Percentiles rank a stretch among this genome's conserved stretches.
phyloP scores from a whole-genome alignment of 2,329 filamentous ascomycete genomes.

The Stemphylium vesicarium region DNA sequence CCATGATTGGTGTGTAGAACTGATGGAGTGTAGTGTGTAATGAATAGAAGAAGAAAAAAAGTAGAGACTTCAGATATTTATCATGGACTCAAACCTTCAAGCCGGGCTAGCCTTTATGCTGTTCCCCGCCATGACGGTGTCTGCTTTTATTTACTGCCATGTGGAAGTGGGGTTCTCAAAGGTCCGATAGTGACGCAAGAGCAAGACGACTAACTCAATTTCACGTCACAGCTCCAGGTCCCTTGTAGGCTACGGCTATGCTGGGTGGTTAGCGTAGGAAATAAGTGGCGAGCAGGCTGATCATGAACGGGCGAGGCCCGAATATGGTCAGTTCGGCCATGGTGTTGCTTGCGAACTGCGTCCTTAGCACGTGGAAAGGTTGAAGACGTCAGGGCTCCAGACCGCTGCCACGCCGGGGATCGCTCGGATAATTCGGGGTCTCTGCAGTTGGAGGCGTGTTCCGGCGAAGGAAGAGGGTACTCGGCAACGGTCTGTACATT shows the following conservation, averaged over 20 bases:
- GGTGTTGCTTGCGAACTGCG: background rate
- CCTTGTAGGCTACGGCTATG: conserved; percentile 10
- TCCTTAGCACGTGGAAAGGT: background rate
- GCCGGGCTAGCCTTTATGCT: background rate
- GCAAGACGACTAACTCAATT: conserved; percentile 11
- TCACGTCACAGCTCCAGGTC: conserved; percentile 8
- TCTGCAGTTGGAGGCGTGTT: background rate
- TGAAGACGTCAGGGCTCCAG: background rate
- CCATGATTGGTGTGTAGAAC: conserved; percentile 29
- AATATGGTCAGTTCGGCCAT: background rate
- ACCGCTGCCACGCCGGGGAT: conserved; percentile 1
- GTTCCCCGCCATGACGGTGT: conserved; percentile 6
- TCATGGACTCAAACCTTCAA: background rate
- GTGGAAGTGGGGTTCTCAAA: conserved; percentile 20
- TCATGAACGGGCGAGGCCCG: background rate
- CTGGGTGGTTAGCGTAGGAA: background rate
- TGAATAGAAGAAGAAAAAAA: background rate
- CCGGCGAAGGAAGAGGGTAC: background rate
- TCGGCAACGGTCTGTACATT: background rate
- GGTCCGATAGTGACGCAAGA: conserved; percentile 32
- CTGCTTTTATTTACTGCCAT: conserved; percentile 17
- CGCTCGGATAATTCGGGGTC: background rate
- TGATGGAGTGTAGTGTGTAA: background rate
- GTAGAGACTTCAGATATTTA: background rate
- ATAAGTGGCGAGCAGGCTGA: conserved; percentile 2